phyloP scores from a whole-genome alignment of 2,329 filamentous ascomycete genomes.

The Tolypocladium nubicola region DNA sequence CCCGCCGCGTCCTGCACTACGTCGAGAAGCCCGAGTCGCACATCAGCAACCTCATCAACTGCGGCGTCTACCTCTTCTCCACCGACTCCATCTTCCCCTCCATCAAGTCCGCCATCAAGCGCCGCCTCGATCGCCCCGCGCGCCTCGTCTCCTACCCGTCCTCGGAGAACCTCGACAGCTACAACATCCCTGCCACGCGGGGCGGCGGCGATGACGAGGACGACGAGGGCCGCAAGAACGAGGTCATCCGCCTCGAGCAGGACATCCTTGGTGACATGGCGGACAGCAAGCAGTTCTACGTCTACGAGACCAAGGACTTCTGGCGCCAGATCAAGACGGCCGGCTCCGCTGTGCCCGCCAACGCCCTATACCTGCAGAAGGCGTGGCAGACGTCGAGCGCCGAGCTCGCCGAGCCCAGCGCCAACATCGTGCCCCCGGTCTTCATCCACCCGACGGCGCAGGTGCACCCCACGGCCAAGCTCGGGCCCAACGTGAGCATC shows the following conservation, averaged over 20 bases:
- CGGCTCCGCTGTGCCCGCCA: constrained; percentile 90
- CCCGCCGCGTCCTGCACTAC: constrained; percentile 92
- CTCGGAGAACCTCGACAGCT: constrained; percentile 78
- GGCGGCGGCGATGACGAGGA: constrained; percentile 44
- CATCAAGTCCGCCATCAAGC: constrained; percentile 90
- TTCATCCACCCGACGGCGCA: constrained; percentile 89
- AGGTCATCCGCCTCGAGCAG: constrained; percentile 91
- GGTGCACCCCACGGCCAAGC: constrained; percentile 89
- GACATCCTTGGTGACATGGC: constrained; percentile 93
- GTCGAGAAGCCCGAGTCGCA: constrained; percentile 98
- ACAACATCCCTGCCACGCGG: constrained; percentile 31
- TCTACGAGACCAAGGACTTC: constrained; percentile 97
- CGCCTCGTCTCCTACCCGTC: constrained; percentile 92
- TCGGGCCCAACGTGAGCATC: constrained; percentile 93
- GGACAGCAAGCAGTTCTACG: constrained; percentile 96
- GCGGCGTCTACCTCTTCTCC: constrained; percentile 94
- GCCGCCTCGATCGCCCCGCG: constrained; percentile 72
- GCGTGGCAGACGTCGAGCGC: constrained; percentile 69
- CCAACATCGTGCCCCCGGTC: constrained; percentile 83
- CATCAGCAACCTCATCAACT: constrained; percentile 98
- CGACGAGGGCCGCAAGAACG: constrained; percentile 67
- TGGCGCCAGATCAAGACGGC: constrained; percentile 99
- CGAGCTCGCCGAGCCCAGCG: constrained; percentile 73
- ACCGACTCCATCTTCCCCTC: constrained; percentile 95
- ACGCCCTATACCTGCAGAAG: constrained; percentile 92